These are phyloP conservation scores for Melaleuca alternifolia DNA, from an alignment of 345 rosid genomes.

Conservation along the genomic window DNA sequence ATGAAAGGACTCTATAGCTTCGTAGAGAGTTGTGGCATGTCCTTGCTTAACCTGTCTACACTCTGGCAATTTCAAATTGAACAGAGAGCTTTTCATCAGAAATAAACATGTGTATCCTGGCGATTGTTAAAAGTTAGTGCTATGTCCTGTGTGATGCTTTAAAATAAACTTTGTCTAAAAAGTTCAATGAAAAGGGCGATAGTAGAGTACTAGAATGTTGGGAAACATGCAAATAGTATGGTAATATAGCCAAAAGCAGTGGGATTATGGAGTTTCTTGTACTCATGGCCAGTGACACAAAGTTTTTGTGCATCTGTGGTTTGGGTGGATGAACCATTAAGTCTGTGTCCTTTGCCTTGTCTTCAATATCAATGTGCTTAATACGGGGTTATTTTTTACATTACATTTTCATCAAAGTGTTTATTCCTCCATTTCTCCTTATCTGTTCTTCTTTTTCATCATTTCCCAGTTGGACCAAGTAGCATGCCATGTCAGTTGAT, in stretches of 20 bases:
- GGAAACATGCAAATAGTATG: not conserved
- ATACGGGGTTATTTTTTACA: not conserved
- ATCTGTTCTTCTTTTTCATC: not conserved
- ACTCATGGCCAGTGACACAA: not conserved
- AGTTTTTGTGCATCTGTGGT: not conserved
- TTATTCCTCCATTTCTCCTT: not conserved
- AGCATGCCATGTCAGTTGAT: constrained; percentile 92
- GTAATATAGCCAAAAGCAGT: not conserved
- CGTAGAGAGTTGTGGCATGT: not conserved
- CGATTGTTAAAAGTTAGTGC: not conserved
- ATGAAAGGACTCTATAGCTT: not conserved
- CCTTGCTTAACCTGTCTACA: not conserved
- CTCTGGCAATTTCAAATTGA: not conserved
- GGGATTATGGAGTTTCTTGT: not conserved
- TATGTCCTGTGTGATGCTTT: not conserved
- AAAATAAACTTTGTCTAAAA: not conserved
- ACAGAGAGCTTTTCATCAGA: not conserved
- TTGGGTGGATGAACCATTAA: not conserved
- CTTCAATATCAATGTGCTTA: not conserved
- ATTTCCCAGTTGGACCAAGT: constrained; percentile 58
- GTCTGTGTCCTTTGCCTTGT: not conserved
- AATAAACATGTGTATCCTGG: not conserved
- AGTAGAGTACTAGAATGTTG: not conserved
- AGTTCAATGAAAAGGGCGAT: not conserved
- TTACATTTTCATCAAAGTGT: not conserved